These are phyloP conservation scores for Ceratocystiopsis sp. DNA, from an alignment of 2,329 filamentous ascomycete genomes.

Conservation along the genomic window DNA sequence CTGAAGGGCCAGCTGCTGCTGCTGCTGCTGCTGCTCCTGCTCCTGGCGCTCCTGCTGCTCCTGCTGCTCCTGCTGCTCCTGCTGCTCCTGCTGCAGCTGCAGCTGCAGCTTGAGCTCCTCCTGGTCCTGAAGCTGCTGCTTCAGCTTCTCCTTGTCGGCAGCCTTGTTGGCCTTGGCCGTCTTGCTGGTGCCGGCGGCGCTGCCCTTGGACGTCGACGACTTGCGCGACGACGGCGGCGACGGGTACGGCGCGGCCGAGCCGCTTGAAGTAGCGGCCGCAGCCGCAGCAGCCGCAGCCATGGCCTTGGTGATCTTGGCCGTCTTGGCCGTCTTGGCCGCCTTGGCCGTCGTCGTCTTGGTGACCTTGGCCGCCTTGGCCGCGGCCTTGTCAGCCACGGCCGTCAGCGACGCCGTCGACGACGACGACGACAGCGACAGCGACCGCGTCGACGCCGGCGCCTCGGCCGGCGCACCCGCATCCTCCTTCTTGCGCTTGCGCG, in stretches of 20 bases:
- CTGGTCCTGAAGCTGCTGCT: slow-evolving; percentile 5
- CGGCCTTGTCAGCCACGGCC: too few species aligned
- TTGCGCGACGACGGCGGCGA: slow-evolving; percentile 12
- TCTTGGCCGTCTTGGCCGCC: too few species aligned
- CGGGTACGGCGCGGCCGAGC: slow-evolving; percentile 21
- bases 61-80: slow-evolving; percentile 13
- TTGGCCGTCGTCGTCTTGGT: too few species aligned
- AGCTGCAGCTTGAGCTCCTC: slow-evolving; percentile 9
- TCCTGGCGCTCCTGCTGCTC: too few species aligned
- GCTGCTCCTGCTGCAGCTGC: slow-evolving; percentile 8
- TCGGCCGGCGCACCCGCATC: too few species aligned
- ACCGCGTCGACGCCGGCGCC: slow-evolving; percentile 17
- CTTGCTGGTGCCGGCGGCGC: too few species aligned
- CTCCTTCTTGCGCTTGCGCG: slow-evolving; percentile 42
- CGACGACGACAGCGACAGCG: slow-evolving; percentile 16
- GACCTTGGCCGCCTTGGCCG: too few species aligned
- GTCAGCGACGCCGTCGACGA: slow-evolving; percentile 8
- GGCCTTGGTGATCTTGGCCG: too few species aligned
- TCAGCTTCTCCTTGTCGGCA: slow-evolving; percentile 11
- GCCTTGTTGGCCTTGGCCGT: neutral
- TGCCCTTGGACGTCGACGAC: slow-evolving; percentile 10
- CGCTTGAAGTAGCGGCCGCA: slow-evolving; percentile 20
- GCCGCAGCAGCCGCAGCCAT: too few species aligned
- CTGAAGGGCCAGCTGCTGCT: too few species aligned
- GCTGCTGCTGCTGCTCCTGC: too few species aligned